Percentiles rank a stretch among this genome's conserved stretches.
phyloP scores from a whole-genome alignment of 345 rosid species.

The Rhodamnia rubescens region DNA sequence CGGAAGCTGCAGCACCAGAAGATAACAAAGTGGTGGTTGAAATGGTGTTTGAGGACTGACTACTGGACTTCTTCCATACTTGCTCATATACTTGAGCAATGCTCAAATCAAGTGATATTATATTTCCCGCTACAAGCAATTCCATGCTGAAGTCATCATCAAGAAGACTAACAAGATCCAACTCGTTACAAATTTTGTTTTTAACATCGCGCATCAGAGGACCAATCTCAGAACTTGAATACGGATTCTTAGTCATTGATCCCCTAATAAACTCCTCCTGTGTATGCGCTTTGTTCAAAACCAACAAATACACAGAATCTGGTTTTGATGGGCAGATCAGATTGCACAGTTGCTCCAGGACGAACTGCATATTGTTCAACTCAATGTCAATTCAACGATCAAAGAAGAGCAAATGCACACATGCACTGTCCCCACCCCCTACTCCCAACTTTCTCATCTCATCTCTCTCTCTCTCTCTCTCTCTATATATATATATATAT shows the following conservation, averaged over 20 bases:
- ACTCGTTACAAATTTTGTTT: slow-evolving; percentile 90
- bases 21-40: slow-evolving; percentile 52
- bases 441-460: neutral
- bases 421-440: neutral
- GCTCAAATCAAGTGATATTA: slow-evolving; percentile 93
- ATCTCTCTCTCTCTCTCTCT: no score
- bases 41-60: slow-evolving; percentile 54
- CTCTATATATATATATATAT: no score
- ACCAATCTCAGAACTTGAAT: slow-evolving; percentile 94
- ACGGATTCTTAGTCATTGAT: slow-evolving; percentile 97
- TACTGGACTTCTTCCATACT: slow-evolving; percentile 93
- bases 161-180: slow-evolving; percentile 76
- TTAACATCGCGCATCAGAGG: slow-evolving; percentile 99
- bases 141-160: slow-evolving; percentile 99
- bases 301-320: slow-evolving; percentile 78
- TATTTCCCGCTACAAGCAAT: slow-evolving; percentile 93
- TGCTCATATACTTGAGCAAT: slow-evolving; percentile 95
- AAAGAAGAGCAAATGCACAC: neutral
- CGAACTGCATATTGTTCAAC: slow-evolving; percentile 54
- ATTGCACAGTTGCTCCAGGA: slow-evolving; percentile 97
- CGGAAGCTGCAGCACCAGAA: slow-evolving; percentile 40
- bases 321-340: slow-evolving; percentile 97
- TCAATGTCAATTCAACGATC: neutral
- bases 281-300: slow-evolving; percentile 89
- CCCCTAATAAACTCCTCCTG: slow-evolving; percentile 99